These are phyloP conservation scores for Ambrosia hybrid DNA, from an alignment of 140 eudicot genomes.

Conservation along the genomic window DNA sequence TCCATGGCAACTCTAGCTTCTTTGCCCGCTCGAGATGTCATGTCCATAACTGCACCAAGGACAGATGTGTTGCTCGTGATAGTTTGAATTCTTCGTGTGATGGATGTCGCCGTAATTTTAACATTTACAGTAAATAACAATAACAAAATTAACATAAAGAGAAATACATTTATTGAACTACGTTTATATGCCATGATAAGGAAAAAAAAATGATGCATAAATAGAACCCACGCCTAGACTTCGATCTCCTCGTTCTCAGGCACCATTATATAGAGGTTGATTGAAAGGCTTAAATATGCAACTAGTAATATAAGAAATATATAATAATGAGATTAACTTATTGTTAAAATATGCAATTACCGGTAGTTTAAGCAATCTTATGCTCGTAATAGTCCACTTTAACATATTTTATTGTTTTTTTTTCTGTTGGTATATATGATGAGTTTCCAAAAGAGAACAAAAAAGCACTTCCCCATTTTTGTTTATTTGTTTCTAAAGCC, in stretches of 20 bases:
- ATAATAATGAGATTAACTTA: background rate
- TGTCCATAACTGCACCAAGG: slow-evolving; percentile 46
- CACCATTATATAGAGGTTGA: slow-evolving; percentile 8
- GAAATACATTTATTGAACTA: background rate
- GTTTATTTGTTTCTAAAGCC: no score
- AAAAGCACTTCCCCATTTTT: no score
- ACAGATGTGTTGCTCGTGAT: background rate
- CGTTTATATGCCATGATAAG: slow-evolving; percentile 8
- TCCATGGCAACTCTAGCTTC: slow-evolving; percentile 54
- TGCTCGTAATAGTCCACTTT: no score
- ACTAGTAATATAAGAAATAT: background rate
- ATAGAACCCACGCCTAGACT: slow-evolving; percentile 8
- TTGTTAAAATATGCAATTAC: no score
- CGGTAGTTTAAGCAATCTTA: background rate
- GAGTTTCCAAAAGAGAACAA: no score
- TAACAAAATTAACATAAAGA: background rate
- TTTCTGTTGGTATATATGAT: no score
- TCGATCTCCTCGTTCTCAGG: background rate
- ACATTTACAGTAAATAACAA: background rate
- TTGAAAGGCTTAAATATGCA: background rate
- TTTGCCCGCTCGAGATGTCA: slow-evolving; percentile 44
- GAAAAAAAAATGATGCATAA: background rate
- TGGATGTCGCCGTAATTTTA: background rate
- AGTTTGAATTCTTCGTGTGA: background rate
- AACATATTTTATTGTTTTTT: no score